Evolutionary conservation across 2,329 filamentous ascomycete genomes (phyloP).

Genomic region (Penicillium janthinellum): DNA sequence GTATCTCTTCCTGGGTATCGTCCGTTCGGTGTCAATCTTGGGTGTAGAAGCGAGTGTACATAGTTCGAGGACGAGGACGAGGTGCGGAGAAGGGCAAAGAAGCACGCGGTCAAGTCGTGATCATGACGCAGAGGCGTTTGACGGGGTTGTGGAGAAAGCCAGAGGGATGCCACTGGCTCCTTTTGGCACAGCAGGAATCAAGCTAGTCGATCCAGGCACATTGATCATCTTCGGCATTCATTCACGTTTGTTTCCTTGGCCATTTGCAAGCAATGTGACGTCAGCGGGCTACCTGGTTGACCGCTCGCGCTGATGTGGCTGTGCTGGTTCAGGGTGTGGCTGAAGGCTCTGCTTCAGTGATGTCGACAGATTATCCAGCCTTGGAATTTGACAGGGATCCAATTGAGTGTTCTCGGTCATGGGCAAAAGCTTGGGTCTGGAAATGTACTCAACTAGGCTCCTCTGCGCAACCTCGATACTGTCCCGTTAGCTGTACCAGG

Average conservation of each 20-base stretch:
- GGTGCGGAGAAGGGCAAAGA: not conserved
- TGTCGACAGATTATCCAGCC: not conserved
- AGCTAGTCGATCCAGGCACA: constrained; percentile 10
- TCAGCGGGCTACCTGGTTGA: not conserved
- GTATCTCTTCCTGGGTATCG: not conserved
- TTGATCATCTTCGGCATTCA: not conserved
- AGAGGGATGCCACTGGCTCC: not conserved
- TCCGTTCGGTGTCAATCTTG: not conserved
- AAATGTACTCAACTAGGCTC: constrained; percentile 34
- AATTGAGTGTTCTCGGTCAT: no score
- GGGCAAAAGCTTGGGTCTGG: no score
- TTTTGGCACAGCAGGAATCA: not conserved
- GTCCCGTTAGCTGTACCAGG: no score
- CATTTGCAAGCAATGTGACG: not conserved
- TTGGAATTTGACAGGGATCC: constrained; percentile 31
- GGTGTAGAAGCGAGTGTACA: not conserved
- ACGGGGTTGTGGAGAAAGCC: not conserved
- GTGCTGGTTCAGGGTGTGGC: not conserved
- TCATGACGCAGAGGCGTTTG: constrained; percentile 20
- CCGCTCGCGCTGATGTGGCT: not conserved
- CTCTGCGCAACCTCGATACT: not conserved
- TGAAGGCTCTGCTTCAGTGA: no score
- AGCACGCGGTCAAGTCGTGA: constrained; percentile 4
- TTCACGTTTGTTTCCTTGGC: not conserved
- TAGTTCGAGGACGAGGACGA: not conserved